A percentile compares a stretch with the other conserved stretches of the same genome.
Evolutionary conservation across 495 filamentous ascomycete genomes (phyloP).

Genomic region (Amphirosellinia nigrospora): DNA sequence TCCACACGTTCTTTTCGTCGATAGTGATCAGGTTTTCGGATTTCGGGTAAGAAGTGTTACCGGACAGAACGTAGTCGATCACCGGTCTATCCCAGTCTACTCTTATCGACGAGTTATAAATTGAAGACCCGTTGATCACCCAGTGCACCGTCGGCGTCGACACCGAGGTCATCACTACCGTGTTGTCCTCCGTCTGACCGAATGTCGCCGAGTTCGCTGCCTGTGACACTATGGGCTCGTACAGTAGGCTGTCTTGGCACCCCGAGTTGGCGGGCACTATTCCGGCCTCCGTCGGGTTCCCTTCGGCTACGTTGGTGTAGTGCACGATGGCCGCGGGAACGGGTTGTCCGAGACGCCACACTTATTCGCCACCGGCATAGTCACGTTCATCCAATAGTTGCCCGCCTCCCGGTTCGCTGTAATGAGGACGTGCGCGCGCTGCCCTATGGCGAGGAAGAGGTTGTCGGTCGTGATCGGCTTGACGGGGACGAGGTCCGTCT

Average conservation of each 20-base stretch:
- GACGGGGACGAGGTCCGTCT: neutral
- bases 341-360: neutral
- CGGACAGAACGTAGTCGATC: neutral
- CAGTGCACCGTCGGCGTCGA: constrained; percentile 41
- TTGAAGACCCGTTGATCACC: constrained; percentile 48
- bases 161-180: constrained; percentile 36
- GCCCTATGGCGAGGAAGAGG: neutral
- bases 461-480: neutral
- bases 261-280: neutral
- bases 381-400: neutral
- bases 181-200: constrained; percentile 34
- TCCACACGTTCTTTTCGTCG: neutral
- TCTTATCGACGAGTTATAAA: constrained; percentile 28
- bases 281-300: neutral
- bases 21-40: neutral
- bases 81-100: constrained; percentile 23
- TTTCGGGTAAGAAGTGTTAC: neutral
- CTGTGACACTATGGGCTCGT: neutral
- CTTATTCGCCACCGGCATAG: neutral
- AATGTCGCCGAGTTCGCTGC: constrained; percentile 24
- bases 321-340: neutral
- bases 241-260: neutral
- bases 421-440: neutral
- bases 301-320: neutral
- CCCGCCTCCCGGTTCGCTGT: neutral